phyloP scores from a whole-genome alignment of 352 stramenopile species.

The Pilasporangium apinafurcum region DNA sequence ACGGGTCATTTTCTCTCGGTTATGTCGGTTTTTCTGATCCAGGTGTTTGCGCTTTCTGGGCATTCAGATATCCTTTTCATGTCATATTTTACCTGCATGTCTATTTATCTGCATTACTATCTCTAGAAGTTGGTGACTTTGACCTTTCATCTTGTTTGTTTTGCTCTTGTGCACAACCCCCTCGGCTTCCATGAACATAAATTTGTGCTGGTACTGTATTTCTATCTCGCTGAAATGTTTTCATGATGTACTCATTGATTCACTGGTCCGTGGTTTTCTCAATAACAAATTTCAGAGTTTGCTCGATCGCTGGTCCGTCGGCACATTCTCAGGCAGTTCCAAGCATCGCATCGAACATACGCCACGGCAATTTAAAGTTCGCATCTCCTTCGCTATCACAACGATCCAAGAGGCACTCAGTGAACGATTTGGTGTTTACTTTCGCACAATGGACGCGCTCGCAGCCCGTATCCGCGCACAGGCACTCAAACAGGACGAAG shows the following conservation, averaged over 20 bases:
- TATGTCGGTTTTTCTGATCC: not conserved
- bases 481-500: slow-evolving; percentile 30
- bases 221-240: not conserved
- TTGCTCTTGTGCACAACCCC: slow-evolving; percentile 6
- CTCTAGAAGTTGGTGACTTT: too few species aligned
- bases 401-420: slow-evolving; percentile 48
- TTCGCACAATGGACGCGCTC: slow-evolving; percentile 40
- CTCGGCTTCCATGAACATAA: slow-evolving; percentile 73
- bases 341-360: slow-evolving; percentile 51
- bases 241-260: not conserved
- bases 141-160: too few species aligned
- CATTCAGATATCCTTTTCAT: slow-evolving; percentile 43
- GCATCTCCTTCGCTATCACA: slow-evolving; percentile 33
- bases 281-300: slow-evolving; percentile 27
- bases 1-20: not conserved
- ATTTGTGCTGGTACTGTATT: slow-evolving; percentile 44
- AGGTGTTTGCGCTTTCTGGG: slow-evolving; percentile 65
- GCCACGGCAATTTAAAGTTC: slow-evolving; percentile 56
- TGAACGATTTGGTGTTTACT: slow-evolving; percentile 64
- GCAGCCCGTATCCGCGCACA: slow-evolving; percentile 29
- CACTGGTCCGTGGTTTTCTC: not conserved
- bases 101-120: slow-evolving; percentile 6
- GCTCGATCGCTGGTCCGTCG: slow-evolving; percentile 54
- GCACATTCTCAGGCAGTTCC: slow-evolving; percentile 39
- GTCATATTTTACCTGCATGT: slow-evolving; percentile 12